Percentiles rank a stretch among this genome's conserved stretches.
Evolutionary conservation across 306 rosid genomes (phyloP).

Genomic region (Cucumis cinereus): DNA sequence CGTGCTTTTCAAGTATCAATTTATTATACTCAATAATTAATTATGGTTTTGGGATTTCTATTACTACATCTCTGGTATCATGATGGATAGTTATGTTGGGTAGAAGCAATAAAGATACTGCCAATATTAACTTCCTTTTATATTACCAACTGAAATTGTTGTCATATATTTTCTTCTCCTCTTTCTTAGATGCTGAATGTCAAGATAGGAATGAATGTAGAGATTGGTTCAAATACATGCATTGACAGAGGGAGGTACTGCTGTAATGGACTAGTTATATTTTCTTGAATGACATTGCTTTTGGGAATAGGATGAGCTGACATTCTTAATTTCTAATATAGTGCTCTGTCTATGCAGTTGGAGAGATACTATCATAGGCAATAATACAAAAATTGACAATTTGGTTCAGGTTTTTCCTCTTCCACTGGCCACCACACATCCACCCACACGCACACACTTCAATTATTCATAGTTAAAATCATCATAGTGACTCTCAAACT

Average conservation of each 20-base stretch:
- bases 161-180: constrained; percentile 9
- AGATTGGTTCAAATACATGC: constrained; percentile 87
- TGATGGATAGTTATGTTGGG: neutral
- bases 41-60: neutral
- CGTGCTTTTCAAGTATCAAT: neutral
- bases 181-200: constrained; percentile 62
- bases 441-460: neutral
- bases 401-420: constrained; percentile 58
- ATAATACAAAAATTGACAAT: constrained; percentile 77
- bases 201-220: constrained; percentile 57
- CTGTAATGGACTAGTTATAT: neutral
- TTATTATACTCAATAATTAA: neutral
- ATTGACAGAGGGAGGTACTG: constrained; percentile 85
- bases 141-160: constrained; percentile 3
- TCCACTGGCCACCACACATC: constrained; percentile 3
- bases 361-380: constrained; percentile 83
- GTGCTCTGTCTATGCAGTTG: constrained; percentile 41
- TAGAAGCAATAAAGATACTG: neutral
- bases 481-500: neutral
- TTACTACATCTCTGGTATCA: neutral
- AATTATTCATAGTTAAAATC: neutral
- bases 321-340: constrained; percentile 12
- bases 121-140: neutral
- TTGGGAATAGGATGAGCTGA: constrained; percentile 2
- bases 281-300: constrained; percentile 9